Conservation (phyloP, 2,329 filamentous ascomycete genomes). For the Mollisiaceae sp. region DNA sequence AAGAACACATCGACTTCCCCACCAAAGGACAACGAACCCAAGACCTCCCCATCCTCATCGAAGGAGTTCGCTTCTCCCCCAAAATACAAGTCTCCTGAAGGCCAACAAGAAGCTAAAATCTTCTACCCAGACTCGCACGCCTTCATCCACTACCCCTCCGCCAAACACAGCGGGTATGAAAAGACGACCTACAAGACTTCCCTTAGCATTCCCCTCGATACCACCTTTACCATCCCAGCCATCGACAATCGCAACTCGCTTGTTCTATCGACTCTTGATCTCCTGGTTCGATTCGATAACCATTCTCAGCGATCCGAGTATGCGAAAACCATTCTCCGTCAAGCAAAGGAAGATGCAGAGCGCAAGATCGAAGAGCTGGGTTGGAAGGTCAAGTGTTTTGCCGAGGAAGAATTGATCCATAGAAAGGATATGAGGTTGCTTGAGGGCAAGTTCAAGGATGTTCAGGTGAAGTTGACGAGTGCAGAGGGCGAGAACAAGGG, state of each 20-base stretch:
- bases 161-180: not conserved
- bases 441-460: not conserved
- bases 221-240: not conserved
- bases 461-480: not conserved
- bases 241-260: not conserved
- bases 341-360: not conserved
- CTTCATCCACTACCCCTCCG: not conserved
- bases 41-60: not conserved
- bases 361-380: slow-evolving; percentile 1
- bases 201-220: not conserved
- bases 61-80: not conserved
- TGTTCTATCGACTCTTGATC: not conserved
- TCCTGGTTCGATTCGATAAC: not conserved
- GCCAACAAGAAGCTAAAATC: not conserved
- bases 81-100: not conserved
- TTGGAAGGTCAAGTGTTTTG: slow-evolving; percentile 1
- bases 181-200: not conserved
- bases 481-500: not conserved
- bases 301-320: not conserved
- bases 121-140: not conserved
- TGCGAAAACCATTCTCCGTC: not conserved
- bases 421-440: not conserved
- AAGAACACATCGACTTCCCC: not conserved
- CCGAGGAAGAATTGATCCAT: not conserved
- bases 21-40: not conserved